phyloP scores from a whole-genome alignment of 306 rosid species.

The Albizia julibrissin region DNA sequence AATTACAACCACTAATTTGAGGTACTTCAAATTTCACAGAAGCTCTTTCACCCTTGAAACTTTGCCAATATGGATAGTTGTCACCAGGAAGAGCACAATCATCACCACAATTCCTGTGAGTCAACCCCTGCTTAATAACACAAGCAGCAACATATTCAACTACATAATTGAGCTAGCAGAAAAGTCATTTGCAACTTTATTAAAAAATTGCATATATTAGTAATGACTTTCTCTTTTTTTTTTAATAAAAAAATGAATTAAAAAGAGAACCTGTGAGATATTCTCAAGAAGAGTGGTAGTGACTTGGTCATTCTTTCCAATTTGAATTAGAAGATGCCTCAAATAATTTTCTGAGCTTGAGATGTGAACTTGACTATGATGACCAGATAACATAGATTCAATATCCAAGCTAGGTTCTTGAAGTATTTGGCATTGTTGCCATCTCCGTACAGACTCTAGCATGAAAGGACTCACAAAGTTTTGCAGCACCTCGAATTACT shows the following conservation, averaged over 20 bases:
- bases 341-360: neutral
- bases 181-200: neutral
- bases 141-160: neutral
- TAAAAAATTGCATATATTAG: neutral
- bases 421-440: neutral
- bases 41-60: neutral
- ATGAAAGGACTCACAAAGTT: neutral
- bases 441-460: neutral
- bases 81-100: neutral
- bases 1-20: neutral
- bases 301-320: constrained; percentile 19
- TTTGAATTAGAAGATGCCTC: constrained; percentile 14
- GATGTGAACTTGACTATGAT: neutral
- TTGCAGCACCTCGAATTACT: neutral
- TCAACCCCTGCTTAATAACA: neutral
- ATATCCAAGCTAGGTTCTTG: neutral
- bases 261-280: constrained; percentile 22
- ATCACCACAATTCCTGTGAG: neutral
- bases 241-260: neutral
- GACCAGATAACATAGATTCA: neutral
- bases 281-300: neutral
- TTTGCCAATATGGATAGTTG: neutral
- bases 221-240: neutral
- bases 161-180: neutral
- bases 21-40: neutral